Evolutionary conservation across 2,329 filamentous ascomycete genomes (phyloP), one percentile per base, ranked within the genome.

Genomic region (Rhinocladiella similis): DNA sequence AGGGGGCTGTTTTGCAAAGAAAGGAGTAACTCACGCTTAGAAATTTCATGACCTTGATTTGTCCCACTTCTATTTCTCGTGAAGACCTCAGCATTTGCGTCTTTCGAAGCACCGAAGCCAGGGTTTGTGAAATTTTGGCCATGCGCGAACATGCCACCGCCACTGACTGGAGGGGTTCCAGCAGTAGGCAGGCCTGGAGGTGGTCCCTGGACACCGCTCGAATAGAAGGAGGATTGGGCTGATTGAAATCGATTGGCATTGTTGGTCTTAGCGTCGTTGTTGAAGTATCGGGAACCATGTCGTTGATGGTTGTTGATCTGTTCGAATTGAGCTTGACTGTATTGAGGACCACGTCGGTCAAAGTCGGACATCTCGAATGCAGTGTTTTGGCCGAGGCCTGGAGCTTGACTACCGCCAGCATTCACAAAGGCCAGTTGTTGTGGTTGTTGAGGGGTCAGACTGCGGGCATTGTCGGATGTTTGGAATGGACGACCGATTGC

Each of bases 21-120:
- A 85, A 92, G 89, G 82, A 91, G 88, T 82, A 89, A 96, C 91
- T 96, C 91, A 96, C 91, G 91, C 91, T 96, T 96, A 86, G 86
- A 87, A 76, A 86, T 83, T 79, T 96, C 91, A 77, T 89, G 87
- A 73, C 83, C 81, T 76, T 91, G 88, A 73, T 81, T 83, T 72
- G 75, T 72, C 62, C 79, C 73, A 69, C 83, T 82, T 69, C 85
- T 84, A 70, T 84, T 83, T 69, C 91, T 86, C 70, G 95, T 83
- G 69, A 96, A 80, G 71, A 94, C 79, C 65, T 92, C 89, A 64
- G 86, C 83, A 63, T 81, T 84, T 50, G 76, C 79, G 66, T 95
- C 92, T 74, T 94, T 91, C 59, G 86, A 85, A 58, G 80, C 80
- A 41, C 85, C 85, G 48, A 82, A 73, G 56, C 80, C 80, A 56